Conservation (phyloP, 495 filamentous ascomycete genomes). For the Aspergillus cristatus region DNA sequence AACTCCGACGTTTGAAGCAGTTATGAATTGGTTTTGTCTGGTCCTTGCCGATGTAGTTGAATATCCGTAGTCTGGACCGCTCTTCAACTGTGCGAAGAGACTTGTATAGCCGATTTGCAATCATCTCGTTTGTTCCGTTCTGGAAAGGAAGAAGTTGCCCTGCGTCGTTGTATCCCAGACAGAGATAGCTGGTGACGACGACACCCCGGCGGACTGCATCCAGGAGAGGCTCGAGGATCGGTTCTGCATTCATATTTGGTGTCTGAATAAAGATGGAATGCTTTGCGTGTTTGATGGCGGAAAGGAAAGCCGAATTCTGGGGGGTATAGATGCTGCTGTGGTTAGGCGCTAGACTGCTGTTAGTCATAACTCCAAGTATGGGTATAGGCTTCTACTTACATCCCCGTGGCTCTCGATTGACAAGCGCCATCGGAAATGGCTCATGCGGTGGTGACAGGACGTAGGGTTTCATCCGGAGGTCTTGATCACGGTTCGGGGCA, state of each 20-base stretch:
- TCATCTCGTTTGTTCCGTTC: conserved; percentile 67
- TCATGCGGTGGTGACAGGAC: conserved; percentile 42
- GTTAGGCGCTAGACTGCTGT: conserved; percentile 34
- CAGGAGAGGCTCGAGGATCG: conserved; percentile 50
- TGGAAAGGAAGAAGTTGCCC: conserved; percentile 68
- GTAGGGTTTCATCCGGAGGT: conserved; percentile 54
- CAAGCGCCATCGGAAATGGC: conserved; percentile 61
- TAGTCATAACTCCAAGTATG: not conserved
- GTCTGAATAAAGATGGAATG: conserved; percentile 62
- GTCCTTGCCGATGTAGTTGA: conserved; percentile 66
- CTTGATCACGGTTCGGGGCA: conserved; percentile 42
- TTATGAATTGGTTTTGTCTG: conserved; percentile 56
- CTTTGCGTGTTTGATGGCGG: conserved; percentile 54
- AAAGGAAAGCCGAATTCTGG: conserved; percentile 65
- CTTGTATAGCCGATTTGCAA: conserved; percentile 47
- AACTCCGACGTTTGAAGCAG: conserved; percentile 51
- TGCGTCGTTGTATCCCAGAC: conserved; percentile 69
- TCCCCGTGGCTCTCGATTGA: conserved; percentile 58
- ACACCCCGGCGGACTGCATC: conserved; percentile 58
- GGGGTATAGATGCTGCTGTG: conserved; percentile 51
- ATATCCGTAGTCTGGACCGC: conserved; percentile 42
- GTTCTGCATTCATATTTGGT: conserved; percentile 64
- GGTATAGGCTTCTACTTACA: conserved; percentile 14
- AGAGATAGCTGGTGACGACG: conserved; percentile 58
- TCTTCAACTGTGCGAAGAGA: conserved; percentile 35